phyloP scores from a whole-genome alignment of 306 rosid genomes.

The Boehmeria nivea region DNA sequence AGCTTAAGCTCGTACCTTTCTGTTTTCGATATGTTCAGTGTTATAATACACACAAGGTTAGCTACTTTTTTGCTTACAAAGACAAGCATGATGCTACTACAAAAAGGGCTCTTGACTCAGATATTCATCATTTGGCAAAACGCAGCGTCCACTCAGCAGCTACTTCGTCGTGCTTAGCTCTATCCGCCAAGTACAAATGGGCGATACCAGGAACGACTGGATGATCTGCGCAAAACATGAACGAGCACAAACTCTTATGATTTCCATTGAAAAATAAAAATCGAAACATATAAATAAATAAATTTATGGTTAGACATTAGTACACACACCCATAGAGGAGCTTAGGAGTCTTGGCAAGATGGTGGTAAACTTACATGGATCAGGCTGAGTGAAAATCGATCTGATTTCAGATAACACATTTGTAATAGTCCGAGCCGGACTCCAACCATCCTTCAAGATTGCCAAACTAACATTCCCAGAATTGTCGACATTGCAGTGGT shows the following conservation, averaged over 20 bases:
- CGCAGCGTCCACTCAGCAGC: slow-evolving; percentile 86
- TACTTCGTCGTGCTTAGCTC: slow-evolving; percentile 61
- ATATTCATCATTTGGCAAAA: slow-evolving; percentile 76
- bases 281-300: no score
- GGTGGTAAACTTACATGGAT: slow-evolving; percentile 59
- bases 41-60: no score
- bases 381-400: slow-evolving; percentile 61
- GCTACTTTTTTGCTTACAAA: no score
- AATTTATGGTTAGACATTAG: no score
- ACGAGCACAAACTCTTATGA: background rate
- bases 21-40: no score
- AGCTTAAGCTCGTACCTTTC: no score
- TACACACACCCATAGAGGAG: no score
- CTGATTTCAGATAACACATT: slow-evolving; percentile 68
- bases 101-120: no score
- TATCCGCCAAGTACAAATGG: slow-evolving; percentile 66
- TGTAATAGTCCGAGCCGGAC: slow-evolving; percentile 84
- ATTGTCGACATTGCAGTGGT: slow-evolving; percentile 77
- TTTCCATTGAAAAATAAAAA: background rate
- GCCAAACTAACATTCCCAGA: slow-evolving; percentile 56
- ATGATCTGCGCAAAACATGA: slow-evolving; percentile 44
- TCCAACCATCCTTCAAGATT: slow-evolving; percentile 82
- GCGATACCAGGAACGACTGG: slow-evolving; percentile 65
- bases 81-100: no score
- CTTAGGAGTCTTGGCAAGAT: slow-evolving; percentile 11